These are phyloP conservation scores for Exidia glandulosa DNA, from an alignment of 768 basidiomycete species.

Conservation along the genomic window DNA sequence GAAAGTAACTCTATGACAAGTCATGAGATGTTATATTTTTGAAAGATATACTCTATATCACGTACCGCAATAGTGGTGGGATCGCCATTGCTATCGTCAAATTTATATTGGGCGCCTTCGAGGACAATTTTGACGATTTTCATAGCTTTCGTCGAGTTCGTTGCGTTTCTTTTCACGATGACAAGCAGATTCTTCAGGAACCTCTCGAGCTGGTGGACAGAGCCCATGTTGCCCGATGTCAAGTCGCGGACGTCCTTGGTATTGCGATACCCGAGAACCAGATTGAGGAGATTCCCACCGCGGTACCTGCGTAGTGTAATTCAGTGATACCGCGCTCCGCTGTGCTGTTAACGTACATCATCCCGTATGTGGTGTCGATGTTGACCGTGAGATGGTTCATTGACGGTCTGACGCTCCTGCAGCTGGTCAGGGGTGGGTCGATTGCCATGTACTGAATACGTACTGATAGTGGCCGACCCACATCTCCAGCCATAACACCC, in stretches of 20 bases:
- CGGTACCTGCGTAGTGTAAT: conserved; percentile 29
- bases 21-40: background rate
- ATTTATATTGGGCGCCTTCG: conserved; percentile 46
- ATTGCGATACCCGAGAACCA: conserved; percentile 46
- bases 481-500: conserved; percentile 29
- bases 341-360: conserved; percentile 32
- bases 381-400: conserved; percentile 57
- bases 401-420: conserved; percentile 45
- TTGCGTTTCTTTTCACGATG: conserved; percentile 18
- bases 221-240: background rate
- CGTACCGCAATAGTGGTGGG: conserved; percentile 9
- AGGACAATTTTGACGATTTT: conserved; percentile 47
- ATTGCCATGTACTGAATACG: background rate
- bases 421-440: background rate
- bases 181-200: conserved; percentile 46
- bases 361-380: conserved; percentile 64
- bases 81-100: conserved; percentile 46
- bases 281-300: conserved; percentile 42
- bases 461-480: conserved; percentile 74
- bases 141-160: conserved; percentile 17
- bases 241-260: conserved; percentile 10
- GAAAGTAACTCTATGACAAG: conserved; percentile 39
- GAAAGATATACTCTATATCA: background rate
- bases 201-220: conserved; percentile 37
- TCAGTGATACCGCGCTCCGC: background rate